Evolutionary conservation across 169 alveolate genomes (phyloP), one percentile per base, ranked within the genome.

Genomic region (Plasmodium coatneyi): DNA sequence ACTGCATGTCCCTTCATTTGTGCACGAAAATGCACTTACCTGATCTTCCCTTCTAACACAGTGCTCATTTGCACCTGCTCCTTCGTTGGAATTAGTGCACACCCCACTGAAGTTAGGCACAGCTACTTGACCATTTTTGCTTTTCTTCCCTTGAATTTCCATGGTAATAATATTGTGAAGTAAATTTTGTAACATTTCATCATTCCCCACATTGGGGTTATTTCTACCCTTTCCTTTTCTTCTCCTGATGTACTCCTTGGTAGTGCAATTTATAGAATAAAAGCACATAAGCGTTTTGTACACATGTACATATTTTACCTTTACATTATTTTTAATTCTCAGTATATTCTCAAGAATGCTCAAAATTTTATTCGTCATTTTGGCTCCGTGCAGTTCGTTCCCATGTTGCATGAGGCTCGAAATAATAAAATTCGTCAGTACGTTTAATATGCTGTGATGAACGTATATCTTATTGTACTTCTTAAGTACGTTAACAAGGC

Each of bases 271-370:
- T 32, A 80, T 46, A n/a, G 71, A 80, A 80, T 41, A 46, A 49
- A 80, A 46, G 12, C 71, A 83, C 32, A 71, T 43, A 70, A 86
- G 70, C 28, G 54, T 34, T 34, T 30, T 78, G 70, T 86, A 86
- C 52, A 86, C 60, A 86, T 86, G 16, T 36, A 86, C 60, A 86
- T 74, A 86, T 54, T 86, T 86, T 49, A 86, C 19, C 36, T 86
- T 86, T 72, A 78, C 32, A 52, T 76, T 86, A 49, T 74, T 56
- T 14, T 86, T 86, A n/a, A 22, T 78, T 86, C 78, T 86, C 80
- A 86, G 70, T 74, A 86, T 74, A 36, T 28, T 74, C 1, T 74
- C 86, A 76, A 86, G 54, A 14, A 86, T 86, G n/a, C 30, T 52
- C 32, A 86, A 71, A 54, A 74, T 74, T 74, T 54, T 70, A 74